A percentile compares a stretch with the other conserved stretches of the same genome.
These are phyloP conservation scores for Aurinia saxatilis DNA, from an alignment of 345 rosid species.

Conservation along the genomic window DNA sequence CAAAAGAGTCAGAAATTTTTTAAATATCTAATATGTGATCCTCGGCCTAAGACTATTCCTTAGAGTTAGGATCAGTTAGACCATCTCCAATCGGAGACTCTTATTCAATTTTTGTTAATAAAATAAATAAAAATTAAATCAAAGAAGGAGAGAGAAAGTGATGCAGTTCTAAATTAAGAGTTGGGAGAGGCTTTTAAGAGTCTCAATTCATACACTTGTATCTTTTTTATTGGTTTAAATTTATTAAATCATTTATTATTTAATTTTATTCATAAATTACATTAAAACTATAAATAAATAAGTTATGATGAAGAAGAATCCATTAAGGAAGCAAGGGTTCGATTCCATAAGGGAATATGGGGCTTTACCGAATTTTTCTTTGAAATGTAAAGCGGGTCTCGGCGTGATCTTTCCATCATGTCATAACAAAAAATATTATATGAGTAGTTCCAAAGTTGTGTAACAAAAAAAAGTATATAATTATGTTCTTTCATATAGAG, in stretches of 20 bases:
- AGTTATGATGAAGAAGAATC: slow-evolving; percentile 4
- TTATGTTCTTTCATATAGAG: slow-evolving; percentile 2
- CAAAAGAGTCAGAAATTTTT: neutral
- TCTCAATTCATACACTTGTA: too few species aligned
- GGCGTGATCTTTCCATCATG: slow-evolving; percentile 24
- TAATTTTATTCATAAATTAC: too few species aligned
- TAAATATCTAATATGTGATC: neutral
- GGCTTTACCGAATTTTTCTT: slow-evolving; percentile 1
- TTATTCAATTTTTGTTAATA: too few species aligned
- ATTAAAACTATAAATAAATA: neutral
- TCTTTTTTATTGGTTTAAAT: too few species aligned
- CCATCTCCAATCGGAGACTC: too few species aligned
- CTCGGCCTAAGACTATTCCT: neutral
- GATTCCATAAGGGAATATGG: slow-evolving; percentile 7
- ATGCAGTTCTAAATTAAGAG: too few species aligned
- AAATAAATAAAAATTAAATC: too few species aligned
- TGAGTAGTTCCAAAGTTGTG: slow-evolving; percentile 16
- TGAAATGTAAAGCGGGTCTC: neutral
- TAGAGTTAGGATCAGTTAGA: neutral
- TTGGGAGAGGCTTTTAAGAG: too few species aligned
- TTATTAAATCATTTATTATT: too few species aligned
- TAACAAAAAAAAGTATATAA: neutral
- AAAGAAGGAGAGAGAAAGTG: too few species aligned
- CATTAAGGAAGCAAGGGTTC: neutral
- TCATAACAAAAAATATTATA: slow-evolving; percentile 4